These are phyloP conservation scores for Cytospora leucostoma DNA, from an alignment of 2,329 filamentous ascomycete species.

Conservation along the genomic window DNA sequence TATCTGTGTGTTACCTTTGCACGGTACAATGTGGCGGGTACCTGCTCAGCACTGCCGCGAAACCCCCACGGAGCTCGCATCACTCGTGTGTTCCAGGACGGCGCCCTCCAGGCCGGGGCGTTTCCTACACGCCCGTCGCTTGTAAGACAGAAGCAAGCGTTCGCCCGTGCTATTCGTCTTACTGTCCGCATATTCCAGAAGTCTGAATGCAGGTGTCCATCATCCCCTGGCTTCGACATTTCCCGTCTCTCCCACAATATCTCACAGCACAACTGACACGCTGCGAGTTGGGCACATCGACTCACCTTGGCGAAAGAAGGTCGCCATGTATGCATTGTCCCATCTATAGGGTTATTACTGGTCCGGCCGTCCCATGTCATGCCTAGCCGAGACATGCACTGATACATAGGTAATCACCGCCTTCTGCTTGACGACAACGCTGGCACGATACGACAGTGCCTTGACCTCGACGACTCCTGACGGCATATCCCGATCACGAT, in stretches of 20 bases:
- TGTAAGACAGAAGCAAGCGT: constrained; percentile 4
- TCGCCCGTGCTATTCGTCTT: background rate
- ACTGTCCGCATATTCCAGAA: background rate
- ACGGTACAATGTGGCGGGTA: constrained; percentile 8
- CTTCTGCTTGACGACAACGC: background rate
- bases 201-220: constrained; percentile 15
- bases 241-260: constrained; percentile 10
- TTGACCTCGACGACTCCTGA: constrained; percentile 5
- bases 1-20: constrained; percentile 11
- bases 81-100: constrained; percentile 4
- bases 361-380: background rate
- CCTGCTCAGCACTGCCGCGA: constrained; percentile 9
- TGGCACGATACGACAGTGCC: background rate
- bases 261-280: constrained; percentile 4
- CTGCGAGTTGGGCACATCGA: constrained; percentile 19
- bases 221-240: background rate
- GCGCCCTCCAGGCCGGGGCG: no score
- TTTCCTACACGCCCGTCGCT: constrained; percentile 10
- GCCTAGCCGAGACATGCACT: constrained; percentile 4
- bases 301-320: constrained; percentile 13
- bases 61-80: constrained; percentile 22
- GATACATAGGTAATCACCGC: background rate
- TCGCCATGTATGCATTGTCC: background rate
- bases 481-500: background rate
- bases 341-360: background rate